phyloP scores from a whole-genome alignment of 1,139 yeast species.

The Blastobotrys persicus region DNA sequence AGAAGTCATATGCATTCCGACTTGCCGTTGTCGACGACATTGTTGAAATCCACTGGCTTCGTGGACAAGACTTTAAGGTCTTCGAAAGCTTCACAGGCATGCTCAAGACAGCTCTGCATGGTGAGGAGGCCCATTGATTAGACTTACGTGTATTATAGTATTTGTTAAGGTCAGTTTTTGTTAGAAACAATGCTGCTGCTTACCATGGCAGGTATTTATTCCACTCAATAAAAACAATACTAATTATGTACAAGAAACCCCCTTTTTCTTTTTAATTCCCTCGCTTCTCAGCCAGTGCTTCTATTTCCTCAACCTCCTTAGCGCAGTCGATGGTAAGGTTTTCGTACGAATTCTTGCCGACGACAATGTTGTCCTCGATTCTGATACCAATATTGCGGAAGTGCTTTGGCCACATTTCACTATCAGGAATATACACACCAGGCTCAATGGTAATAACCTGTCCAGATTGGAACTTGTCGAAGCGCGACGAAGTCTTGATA shows the following conservation, averaged over 20 bases:
- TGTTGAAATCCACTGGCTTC: constrained; percentile 20
- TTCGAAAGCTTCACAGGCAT: constrained; percentile 26
- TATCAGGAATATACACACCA: constrained; percentile 81
- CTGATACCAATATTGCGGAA: constrained; percentile 91
- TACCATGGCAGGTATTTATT: too few relatives aligned
- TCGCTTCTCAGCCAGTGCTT: constrained; percentile 32
- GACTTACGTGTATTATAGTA: neutral
- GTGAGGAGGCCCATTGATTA: too few relatives aligned
- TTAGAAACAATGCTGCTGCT: too few relatives aligned
- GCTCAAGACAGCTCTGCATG: constrained; percentile 9
- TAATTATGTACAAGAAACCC: neutral
- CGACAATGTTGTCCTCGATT: constrained; percentile 85
- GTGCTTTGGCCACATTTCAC: constrained; percentile 67
- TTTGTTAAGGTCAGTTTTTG: too few relatives aligned
- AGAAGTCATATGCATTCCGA: constrained; percentile 3
- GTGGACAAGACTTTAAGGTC: constrained; percentile 20
- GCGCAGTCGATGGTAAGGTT: constrained; percentile 77
- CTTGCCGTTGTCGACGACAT: neutral
- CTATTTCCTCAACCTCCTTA: constrained; percentile 81
- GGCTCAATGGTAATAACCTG: constrained; percentile 89
- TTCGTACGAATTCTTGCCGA: constrained; percentile 58
- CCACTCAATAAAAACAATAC: too few relatives aligned
- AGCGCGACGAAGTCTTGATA: constrained; percentile 52
- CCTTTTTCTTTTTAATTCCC: neutral
- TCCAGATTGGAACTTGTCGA: constrained; percentile 33